A percentile compares a stretch with the other conserved stretches of the same genome.
Conservation (phyloP, 2,329 filamentous ascomycete species). For the Parascedosporium putredinis region DNA sequence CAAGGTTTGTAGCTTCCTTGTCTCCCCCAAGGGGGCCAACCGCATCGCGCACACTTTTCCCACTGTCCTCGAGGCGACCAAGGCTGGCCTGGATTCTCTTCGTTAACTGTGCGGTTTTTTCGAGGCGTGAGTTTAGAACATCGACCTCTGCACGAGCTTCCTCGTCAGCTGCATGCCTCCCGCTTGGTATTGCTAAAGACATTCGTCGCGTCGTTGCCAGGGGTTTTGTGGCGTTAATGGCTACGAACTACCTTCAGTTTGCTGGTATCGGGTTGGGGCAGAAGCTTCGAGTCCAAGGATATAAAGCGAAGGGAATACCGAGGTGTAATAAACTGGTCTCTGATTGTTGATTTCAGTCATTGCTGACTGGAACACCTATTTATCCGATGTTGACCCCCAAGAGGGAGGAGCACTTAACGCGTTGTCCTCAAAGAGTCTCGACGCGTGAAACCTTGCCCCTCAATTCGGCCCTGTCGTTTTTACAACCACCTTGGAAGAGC, state of each 20-base stretch:
- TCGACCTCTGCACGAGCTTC: slow-evolving; percentile 61
- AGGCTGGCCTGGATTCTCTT: slow-evolving; percentile 92
- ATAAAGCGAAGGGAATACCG: no score
- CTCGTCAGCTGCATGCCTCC: slow-evolving; percentile 48
- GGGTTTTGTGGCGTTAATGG: no score
- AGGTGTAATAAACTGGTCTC: no score
- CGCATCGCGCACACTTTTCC: slow-evolving; percentile 82
- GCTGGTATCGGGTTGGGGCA: no score
- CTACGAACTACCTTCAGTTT: no score
- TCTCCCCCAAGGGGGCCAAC: slow-evolving; percentile 91
- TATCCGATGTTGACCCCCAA: background rate
- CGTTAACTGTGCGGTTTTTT: slow-evolving; percentile 86
- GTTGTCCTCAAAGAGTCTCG: background rate
- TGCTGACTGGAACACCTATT: background rate
- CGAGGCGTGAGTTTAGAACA: slow-evolving; percentile 62
- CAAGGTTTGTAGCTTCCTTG: slow-evolving; percentile 76
- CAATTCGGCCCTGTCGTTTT: slow-evolving; percentile 3
- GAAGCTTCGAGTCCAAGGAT: no score
- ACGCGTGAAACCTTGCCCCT: slow-evolving; percentile 1
- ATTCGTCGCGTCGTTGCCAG: no score
- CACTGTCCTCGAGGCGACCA: slow-evolving; percentile 72
- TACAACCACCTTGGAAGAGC: no score
- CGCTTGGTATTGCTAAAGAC: slow-evolving; percentile 38
- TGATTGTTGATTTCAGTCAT: no score
- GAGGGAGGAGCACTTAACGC: slow-evolving; percentile 6